phyloP scores from a whole-genome alignment of 2,329 filamentous ascomycete species.

The Sporothrix protearum region DNA sequence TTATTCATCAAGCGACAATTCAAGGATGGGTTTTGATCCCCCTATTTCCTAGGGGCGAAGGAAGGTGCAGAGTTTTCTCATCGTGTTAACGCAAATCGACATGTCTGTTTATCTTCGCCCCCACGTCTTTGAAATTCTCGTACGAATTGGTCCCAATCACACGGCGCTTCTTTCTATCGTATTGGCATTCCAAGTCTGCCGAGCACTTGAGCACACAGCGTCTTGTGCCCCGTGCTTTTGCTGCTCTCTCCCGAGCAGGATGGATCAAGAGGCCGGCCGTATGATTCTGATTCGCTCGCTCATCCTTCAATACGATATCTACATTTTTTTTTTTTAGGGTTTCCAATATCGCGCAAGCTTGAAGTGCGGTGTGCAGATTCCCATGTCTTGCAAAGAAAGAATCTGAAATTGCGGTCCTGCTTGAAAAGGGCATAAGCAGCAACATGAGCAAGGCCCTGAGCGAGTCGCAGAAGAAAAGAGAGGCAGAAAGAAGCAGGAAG shows the following conservation, averaged over 20 bases:
- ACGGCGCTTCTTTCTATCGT: not conserved
- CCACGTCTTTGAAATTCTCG: not conserved
- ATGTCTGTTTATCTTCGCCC: not conserved
- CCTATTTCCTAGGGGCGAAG: not conserved
- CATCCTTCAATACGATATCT: not conserved
- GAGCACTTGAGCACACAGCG: not conserved
- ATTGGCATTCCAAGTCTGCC: not conserved
- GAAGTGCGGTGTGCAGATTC: slow-evolving; percentile 7
- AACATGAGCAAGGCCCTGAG: not conserved
- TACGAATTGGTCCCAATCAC: not conserved
- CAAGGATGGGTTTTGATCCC: no score
- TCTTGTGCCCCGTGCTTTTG: slow-evolving; percentile 1
- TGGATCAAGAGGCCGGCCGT: not conserved
- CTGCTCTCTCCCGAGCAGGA: not conserved
- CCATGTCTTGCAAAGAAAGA: not conserved
- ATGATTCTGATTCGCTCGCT: not conserved
- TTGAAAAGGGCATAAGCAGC: not conserved
- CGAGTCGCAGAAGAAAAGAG: not conserved
- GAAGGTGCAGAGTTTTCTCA: not conserved
- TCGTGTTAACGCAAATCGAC: no score
- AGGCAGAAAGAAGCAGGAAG: not conserved
- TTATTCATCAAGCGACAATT: not conserved
- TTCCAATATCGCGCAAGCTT: not conserved
- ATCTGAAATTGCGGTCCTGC: not conserved
- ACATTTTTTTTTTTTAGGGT: not conserved